These are phyloP conservation scores for Hylodesmum podocarpum DNA, from an alignment of 306 rosid species.

Conservation along the genomic window DNA sequence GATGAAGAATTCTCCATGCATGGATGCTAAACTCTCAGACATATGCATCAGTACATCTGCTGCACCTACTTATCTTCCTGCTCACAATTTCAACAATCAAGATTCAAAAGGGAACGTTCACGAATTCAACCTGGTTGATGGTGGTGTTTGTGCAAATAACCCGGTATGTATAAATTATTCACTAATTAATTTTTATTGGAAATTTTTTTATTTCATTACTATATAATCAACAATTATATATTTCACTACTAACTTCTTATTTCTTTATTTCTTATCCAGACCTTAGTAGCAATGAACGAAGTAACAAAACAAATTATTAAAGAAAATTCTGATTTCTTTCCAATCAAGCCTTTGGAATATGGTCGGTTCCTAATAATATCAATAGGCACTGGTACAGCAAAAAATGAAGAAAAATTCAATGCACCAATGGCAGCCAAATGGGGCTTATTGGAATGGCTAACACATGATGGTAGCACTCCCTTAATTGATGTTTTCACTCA, in stretches of 20 bases:
- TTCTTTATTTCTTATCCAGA: constrained; percentile 18
- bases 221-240: background rate
- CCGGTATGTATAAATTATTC: constrained; percentile 44
- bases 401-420: constrained; percentile 31
- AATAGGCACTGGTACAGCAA: constrained; percentile 46
- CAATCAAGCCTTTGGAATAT: constrained; percentile 37
- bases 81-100: constrained; percentile 40
- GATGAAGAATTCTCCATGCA: constrained; percentile 29
- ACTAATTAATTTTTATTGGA: background rate
- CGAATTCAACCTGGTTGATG: constrained; percentile 65
- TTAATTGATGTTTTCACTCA: constrained; percentile 44
- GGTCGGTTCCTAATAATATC: constrained; percentile 39
- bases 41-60: constrained; percentile 60
- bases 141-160: constrained; percentile 66
- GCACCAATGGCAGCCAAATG: constrained; percentile 50
- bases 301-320: constrained; percentile 31
- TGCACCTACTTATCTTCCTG: constrained; percentile 60
- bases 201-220: background rate
- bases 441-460: constrained; percentile 58
- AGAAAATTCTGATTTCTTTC: constrained; percentile 39
- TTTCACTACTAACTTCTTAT: constrained; percentile 27
- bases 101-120: constrained; percentile 21
- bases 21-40: constrained; percentile 51
- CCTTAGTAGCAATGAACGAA: constrained; percentile 41
- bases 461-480: constrained; percentile 42